Percentiles rank a stretch among this genome's conserved stretches.
Evolutionary conservation across 108 stramenopile genomes (phyloP).

Genomic region (Pseudonitzschia pungens): DNA sequence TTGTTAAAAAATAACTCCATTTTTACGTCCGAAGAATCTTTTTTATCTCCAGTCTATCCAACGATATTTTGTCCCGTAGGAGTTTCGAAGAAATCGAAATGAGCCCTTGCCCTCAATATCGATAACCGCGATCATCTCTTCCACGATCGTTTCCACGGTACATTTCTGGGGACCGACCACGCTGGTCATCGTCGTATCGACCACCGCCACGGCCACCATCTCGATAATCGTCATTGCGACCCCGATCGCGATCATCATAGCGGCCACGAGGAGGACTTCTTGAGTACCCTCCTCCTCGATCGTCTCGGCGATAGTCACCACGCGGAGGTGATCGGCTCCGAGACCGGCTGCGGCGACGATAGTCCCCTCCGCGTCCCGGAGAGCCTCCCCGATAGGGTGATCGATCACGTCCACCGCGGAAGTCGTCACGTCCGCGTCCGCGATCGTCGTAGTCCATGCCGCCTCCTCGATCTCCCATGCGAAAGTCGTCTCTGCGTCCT

Average conservation of each 20-base stretch:
- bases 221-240: conserved; percentile 15
- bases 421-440: conserved; percentile 20
- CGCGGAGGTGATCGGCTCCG: conserved; percentile 39
- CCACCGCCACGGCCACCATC: not conserved
- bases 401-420: conserved; percentile 33
- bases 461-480: conserved; percentile 1
- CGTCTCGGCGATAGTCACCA: conserved; percentile 14
- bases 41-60: not conserved
- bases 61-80: not conserved
- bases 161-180: conserved; percentile 1
- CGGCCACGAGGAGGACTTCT: conserved; percentile 44
- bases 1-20: too few species aligned
- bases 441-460: conserved; percentile 13
- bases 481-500: conserved; percentile 10
- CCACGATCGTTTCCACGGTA: conserved; percentile 10
- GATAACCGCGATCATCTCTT: conserved; percentile 11
- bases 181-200: conserved; percentile 5
- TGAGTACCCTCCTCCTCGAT: conserved; percentile 33
- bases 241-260: conserved; percentile 36
- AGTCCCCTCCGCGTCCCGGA: conserved; percentile 14
- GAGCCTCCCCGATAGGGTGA: conserved; percentile 18
- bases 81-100: not conserved
- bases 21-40: not conserved
- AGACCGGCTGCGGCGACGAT: conserved; percentile 25
- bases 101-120: not conserved